These are phyloP conservation scores for Pelargonium fulgidum DNA, from an alignment of 441 rosid genomes.

Conservation along the genomic window DNA sequence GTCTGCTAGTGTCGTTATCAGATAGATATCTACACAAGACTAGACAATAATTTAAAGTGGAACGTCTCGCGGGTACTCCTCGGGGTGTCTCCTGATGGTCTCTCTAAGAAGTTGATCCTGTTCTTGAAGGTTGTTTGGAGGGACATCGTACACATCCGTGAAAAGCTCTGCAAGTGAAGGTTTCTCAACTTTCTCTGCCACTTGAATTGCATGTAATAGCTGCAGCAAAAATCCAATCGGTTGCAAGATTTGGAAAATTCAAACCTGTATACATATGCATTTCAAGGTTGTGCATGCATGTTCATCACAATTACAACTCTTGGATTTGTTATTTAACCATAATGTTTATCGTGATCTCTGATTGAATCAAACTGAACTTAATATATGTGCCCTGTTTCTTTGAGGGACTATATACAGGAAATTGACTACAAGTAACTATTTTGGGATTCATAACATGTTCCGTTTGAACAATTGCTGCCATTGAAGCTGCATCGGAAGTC, in stretches of 20 bases:
- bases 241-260: too few species aligned
- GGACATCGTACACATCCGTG: slow-evolving; percentile 53
- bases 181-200: slow-evolving; percentile 50
- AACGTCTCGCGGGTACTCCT: slow-evolving; percentile 47
- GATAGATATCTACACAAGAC: too few species aligned
- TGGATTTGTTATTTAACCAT: too few species aligned
- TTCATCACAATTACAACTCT: neutral
- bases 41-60: slow-evolving; percentile 6
- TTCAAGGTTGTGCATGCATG: neutral
- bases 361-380: neutral
- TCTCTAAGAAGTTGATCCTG: slow-evolving; percentile 52
- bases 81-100: slow-evolving; percentile 36
- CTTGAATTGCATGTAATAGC: slow-evolving; percentile 56
- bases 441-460: too few species aligned
- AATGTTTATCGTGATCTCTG: neutral
- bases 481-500: too few species aligned
- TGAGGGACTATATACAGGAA: too few species aligned
- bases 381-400: too few species aligned
- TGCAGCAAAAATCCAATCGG: slow-evolving; percentile 20
- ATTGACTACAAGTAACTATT: too few species aligned
- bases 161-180: slow-evolving; percentile 50
- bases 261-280: neutral
- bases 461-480: too few species aligned
- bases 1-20: too few species aligned
- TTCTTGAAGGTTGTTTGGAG: slow-evolving; percentile 43